Evolutionary conservation across 1,284 basidiomycete species (phyloP).

Genomic region (Mycena sp.): DNA sequence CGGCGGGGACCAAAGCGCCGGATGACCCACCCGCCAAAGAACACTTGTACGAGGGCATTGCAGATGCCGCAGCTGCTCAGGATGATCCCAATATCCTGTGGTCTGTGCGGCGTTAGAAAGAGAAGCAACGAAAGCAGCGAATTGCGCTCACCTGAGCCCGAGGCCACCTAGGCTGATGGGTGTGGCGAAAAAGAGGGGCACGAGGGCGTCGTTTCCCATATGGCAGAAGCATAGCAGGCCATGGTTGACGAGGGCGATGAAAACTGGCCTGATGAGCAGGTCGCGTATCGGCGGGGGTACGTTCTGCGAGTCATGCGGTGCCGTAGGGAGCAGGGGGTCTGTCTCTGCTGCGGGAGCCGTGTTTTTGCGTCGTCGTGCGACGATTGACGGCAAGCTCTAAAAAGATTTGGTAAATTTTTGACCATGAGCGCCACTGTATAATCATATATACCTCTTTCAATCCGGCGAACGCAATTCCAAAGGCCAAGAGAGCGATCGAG

Average conservation of each 20-base stretch:
- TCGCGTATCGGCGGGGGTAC: conserved; percentile 43
- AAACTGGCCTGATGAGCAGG: conserved; percentile 50
- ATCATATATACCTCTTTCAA: conserved; percentile 63
- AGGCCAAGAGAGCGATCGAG: conserved; percentile 55
- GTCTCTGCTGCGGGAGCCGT: conserved; percentile 12
- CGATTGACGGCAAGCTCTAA: conserved; percentile 18
- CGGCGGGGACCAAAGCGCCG: conserved; percentile 42
- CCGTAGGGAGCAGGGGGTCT: conserved; percentile 10
- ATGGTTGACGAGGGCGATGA: conserved; percentile 55
- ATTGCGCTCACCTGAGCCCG: conserved; percentile 39
- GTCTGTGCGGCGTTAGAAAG: conserved; percentile 19
- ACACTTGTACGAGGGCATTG: conserved; percentile 44
- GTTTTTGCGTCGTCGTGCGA: conserved; percentile 11
- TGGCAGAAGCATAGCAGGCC: conserved; percentile 52
- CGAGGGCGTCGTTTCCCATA: conserved; percentile 46
- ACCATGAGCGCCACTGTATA: conserved; percentile 30
- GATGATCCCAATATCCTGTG: conserved; percentile 47
- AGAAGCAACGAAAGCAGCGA: background rate
- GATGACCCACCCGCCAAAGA: conserved; percentile 41
- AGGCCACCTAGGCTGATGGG: conserved; percentile 56
- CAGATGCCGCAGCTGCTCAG: conserved; percentile 44
- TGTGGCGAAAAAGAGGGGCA: conserved; percentile 52
- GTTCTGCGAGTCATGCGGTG: background rate
- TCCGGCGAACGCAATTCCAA: conserved; percentile 57
- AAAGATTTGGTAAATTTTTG: background rate